phyloP scores from a whole-genome alignment of 192 early-diverging fungal genomes.

The Coemansia sp. region DNA sequence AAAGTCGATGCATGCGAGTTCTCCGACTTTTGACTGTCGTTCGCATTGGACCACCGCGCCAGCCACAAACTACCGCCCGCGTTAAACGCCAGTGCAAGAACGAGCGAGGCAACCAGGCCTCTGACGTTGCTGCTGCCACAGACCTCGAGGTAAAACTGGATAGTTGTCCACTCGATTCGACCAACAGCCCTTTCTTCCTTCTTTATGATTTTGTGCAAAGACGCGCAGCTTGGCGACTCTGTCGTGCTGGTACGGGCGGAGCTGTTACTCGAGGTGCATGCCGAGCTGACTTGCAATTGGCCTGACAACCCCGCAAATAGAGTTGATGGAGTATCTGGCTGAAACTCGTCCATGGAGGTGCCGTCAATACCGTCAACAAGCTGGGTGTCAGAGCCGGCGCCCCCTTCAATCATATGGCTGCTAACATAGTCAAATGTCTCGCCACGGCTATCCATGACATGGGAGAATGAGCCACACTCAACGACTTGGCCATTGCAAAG shows the following conservation, averaged over 20 bases:
- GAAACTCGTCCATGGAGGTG: not conserved
- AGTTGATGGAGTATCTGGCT: not conserved
- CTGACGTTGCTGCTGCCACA: conserved; percentile 10
- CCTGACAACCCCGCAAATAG: not conserved
- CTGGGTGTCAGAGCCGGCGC: not conserved
- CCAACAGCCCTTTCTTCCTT: conserved; percentile 9
- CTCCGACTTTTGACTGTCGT: not conserved
- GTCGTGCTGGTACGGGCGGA: not conserved
- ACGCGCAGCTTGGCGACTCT: not conserved
- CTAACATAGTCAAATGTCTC: conserved; percentile 33
- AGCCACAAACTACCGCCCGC: conserved; percentile 19
- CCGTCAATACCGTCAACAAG: not conserved
- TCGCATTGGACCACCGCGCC: conserved; percentile 17
- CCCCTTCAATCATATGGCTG: conserved; percentile 33
- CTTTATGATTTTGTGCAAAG: conserved; percentile 1
- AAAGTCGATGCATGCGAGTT: not conserved
- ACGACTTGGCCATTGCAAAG: conserved; percentile 50
- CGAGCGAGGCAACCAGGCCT: not conserved
- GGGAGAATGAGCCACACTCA: conserved; percentile 54
- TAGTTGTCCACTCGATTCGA: conserved; percentile 9
- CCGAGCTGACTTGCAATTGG: not conserved
- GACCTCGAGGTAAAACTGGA: conserved; percentile 7
- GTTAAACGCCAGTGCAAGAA: conserved; percentile 3
- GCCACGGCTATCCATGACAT: conserved; percentile 49
- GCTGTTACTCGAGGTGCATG: not conserved